phyloP scores from a whole-genome alignment of 305 asterid genomes.

The Stenogyne calaminthoides region DNA sequence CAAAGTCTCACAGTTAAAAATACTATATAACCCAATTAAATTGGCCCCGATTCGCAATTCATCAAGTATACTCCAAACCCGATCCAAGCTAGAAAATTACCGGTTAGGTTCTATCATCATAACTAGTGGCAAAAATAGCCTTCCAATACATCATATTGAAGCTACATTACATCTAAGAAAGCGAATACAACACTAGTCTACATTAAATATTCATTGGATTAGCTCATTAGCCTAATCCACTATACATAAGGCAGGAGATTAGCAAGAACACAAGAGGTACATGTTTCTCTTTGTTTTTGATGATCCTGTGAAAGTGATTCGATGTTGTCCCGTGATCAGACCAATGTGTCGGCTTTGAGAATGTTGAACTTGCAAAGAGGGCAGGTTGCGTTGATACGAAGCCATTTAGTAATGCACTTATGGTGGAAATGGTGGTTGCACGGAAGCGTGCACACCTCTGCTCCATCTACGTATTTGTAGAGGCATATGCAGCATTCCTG shows the following conservation, averaged over 20 bases:
- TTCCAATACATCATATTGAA: constrained; percentile 24
- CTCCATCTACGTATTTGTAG: constrained; percentile 63
- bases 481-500: constrained; percentile 97
- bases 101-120: constrained; percentile 14
- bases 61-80: neutral
- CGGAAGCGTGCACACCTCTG: constrained; percentile 75
- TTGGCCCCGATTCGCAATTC: neutral
- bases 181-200: constrained; percentile 22
- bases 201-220: constrained; percentile 24
- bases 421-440: constrained; percentile 94
- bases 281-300: constrained; percentile 16
- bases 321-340: constrained; percentile 33
- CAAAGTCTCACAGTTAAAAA: neutral
- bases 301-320: constrained; percentile 8
- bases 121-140: constrained; percentile 28
- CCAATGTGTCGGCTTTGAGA: constrained; percentile 59
- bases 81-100: neutral
- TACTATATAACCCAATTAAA: neutral
- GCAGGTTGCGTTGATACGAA: constrained; percentile 80
- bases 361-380: constrained; percentile 90
- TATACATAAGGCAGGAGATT: constrained; percentile 40
- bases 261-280: constrained; percentile 25
- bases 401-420: constrained; percentile 78
- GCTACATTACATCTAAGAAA: constrained; percentile 28
- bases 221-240: constrained; percentile 27